Conservation (phyloP, 306 rosid genomes). For the Citrullus colocynthis region DNA sequence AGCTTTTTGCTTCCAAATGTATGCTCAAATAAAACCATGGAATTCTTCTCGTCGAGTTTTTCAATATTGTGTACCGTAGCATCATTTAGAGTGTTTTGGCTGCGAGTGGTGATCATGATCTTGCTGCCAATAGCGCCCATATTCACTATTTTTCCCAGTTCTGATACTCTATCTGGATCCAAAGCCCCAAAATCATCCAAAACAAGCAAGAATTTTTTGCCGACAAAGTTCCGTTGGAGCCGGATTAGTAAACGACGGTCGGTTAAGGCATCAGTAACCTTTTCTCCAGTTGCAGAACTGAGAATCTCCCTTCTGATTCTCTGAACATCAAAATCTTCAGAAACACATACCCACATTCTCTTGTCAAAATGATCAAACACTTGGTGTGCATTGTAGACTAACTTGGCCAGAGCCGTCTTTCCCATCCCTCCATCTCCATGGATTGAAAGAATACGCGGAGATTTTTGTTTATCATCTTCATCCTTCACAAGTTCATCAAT, state of each 20-base stretch:
- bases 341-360: slow-evolving; percentile 9
- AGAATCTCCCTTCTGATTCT: slow-evolving; percentile 9
- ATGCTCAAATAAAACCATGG: background rate
- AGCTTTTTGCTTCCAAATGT: background rate
- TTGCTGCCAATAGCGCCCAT: slow-evolving; percentile 16
- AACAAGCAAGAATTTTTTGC: slow-evolving; percentile 19
- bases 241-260: background rate
- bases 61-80: background rate
- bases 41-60: background rate
- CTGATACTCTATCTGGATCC: background rate
- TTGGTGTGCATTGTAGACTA: background rate
- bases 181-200: slow-evolving; percentile 24
- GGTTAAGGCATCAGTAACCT: background rate
- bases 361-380: background rate
- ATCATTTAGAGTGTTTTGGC: background rate
- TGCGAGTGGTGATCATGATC: slow-evolving; percentile 17
- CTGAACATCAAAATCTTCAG: slow-evolving; percentile 5
- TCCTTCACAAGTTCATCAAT: background rate
- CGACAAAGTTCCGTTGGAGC: slow-evolving; percentile 1
- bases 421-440: slow-evolving; percentile 8
- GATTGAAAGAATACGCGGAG: background rate
- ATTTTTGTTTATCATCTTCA: background rate
- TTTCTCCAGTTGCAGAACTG: background rate
- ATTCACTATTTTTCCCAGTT: background rate
- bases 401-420: slow-evolving; percentile 8